Evolutionary conservation across 2,329 filamentous ascomycete genomes (phyloP).

Genomic region (Cadophora gregata): DNA sequence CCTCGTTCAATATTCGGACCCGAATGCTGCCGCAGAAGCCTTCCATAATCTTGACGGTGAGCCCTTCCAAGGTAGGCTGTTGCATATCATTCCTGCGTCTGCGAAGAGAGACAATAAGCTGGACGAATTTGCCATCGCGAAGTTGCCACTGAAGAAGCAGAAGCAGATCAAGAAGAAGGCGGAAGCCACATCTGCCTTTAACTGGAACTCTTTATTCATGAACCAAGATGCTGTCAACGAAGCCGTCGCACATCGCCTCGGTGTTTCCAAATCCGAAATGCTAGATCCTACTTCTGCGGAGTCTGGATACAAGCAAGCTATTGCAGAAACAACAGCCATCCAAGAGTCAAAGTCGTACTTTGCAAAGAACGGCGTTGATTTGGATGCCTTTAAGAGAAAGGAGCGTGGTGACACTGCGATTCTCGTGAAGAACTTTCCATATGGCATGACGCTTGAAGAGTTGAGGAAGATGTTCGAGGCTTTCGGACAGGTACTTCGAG

Average conservation of each 20-base stretch:
- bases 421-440: constrained; percentile 93
- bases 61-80: constrained; percentile 88
- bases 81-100: constrained; percentile 87
- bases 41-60: constrained; percentile 81
- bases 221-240: constrained; percentile 94
- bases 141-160: constrained; percentile 93
- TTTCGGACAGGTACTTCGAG: constrained; percentile 78
- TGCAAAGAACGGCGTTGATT: constrained; percentile 82
- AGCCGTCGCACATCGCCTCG: constrained; percentile 84
- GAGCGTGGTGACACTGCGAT: constrained; percentile 87
- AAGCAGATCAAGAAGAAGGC: constrained; percentile 86
- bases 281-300: constrained; percentile 95
- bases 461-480: constrained; percentile 57
- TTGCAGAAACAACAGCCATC: constrained; percentile 94
- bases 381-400: constrained; percentile 87
- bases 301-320: constrained; percentile 93
- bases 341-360: constrained; percentile 97
- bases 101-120: constrained; percentile 82
- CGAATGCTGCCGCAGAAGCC: constrained; percentile 77
- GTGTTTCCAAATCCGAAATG: constrained; percentile 88
- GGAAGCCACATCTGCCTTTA: constrained; percentile 82
- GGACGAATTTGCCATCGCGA: constrained; percentile 88
- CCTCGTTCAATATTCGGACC: constrained; percentile 78
- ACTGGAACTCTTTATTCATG: constrained; percentile 99
- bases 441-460: constrained; percentile 62